These are phyloP conservation scores for Leccinum variicolor DNA, from an alignment of 768 basidiomycete genomes.

Conservation along the genomic window DNA sequence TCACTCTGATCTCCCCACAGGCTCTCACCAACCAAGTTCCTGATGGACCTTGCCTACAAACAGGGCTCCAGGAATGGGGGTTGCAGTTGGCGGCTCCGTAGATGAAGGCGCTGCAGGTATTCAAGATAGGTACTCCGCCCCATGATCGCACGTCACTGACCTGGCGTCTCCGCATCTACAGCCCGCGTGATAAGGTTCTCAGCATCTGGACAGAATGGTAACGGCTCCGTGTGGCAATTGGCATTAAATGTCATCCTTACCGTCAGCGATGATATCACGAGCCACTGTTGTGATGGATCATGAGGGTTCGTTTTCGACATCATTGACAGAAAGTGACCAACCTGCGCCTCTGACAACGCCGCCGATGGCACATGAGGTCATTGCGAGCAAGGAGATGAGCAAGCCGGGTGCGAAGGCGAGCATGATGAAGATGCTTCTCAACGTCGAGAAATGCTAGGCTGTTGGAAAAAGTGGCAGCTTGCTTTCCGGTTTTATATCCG, in stretches of 20 bases:
- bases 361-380: conserved; percentile 6
- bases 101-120: not conserved
- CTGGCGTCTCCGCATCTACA: not conserved
- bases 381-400: conserved; percentile 12
- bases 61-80: conserved; percentile 8
- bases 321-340: not conserved
- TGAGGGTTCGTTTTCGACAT: not conserved
- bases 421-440: conserved; percentile 5
- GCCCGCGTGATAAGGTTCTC: not conserved
- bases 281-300: not conserved
- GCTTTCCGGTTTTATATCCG: conserved; percentile 11
- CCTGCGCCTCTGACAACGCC: conserved; percentile 6
- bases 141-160: conserved; percentile 5
- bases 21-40: conserved; percentile 1
- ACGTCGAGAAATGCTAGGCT: not conserved
- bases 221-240: not conserved
- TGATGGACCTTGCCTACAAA: conserved; percentile 8
- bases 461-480: not conserved
- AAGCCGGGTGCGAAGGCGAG: conserved; percentile 4
- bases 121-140: not conserved
- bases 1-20: not conserved
- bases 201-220: not conserved
- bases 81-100: not conserved
- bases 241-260: not conserved
- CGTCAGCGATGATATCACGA: not conserved